Evolutionary conservation across 257 asterid genomes (phyloP).

Genomic region (Coffea eugenioides): DNA sequence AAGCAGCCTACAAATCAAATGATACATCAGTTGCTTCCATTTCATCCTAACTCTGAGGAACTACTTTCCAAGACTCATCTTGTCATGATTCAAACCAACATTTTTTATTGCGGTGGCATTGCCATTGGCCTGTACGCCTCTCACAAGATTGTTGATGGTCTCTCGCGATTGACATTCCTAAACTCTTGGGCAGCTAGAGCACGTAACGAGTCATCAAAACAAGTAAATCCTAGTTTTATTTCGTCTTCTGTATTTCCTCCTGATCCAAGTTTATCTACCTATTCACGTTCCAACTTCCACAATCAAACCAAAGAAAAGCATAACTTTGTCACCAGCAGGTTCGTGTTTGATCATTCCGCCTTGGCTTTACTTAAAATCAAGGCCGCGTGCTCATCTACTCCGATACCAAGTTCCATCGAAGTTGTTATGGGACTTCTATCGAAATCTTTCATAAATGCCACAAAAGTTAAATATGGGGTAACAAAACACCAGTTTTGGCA

Average conservation of each 20-base stretch:
- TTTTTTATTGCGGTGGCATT: constrained; percentile 7
- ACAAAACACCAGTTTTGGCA: background rate
- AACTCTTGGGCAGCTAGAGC: constrained; percentile 13
- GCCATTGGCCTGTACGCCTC: constrained; percentile 7
- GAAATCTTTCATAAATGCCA: background rate
- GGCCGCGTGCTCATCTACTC: background rate
- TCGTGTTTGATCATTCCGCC: background rate
- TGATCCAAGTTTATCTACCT: background rate
- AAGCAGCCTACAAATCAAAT: background rate
- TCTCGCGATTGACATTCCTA: background rate
- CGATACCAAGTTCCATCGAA: background rate
- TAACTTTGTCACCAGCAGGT: background rate
- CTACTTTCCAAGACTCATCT: background rate
- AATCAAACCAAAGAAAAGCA: background rate
- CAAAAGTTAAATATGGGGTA: background rate
- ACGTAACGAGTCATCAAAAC: background rate
- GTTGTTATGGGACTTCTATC: constrained; percentile 4
- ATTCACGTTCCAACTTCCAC: background rate
- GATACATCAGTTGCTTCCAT: background rate
- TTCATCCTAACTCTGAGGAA: background rate
- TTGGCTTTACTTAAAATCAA: background rate
- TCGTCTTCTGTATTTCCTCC: background rate
- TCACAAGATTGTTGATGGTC: constrained; percentile 16
- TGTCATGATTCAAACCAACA: constrained; percentile 12
- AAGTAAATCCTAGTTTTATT: background rate